Base-by-base conservation (phyloP, 768 basidiomycete species). In the Panaeolus papilionaceus region DNA sequence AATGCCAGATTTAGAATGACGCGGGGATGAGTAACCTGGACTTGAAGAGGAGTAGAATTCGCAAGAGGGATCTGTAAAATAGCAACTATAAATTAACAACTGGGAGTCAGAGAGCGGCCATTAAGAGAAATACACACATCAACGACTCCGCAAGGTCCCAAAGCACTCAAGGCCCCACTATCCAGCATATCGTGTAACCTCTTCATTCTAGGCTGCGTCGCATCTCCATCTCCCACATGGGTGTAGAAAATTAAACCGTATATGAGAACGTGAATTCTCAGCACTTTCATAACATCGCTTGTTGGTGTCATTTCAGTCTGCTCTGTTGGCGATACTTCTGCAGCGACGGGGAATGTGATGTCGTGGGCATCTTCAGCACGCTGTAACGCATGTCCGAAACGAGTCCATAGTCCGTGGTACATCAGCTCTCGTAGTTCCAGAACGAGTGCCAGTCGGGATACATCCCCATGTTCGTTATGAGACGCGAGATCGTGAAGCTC, bases 111-210 rank as follows among this genome's bases (percentile, higher is more conserved):
- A 39, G 66, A 65, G 65, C 44, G 28, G 4, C 23, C 38, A 38
- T 66, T 51, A 67, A 39, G 61, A 42, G 28, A 26, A 33, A 58
- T 45, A 66, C 68, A 3, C 38, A 80, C 77, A 64, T 79, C 74
- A 38, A 82, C 74, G 38, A 84, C 73, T 3, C 84, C 83, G 68
- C 70, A 68, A 6, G 71, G 47, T 68, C 80, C 75, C 65, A 79
- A 75, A 37, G 73, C 74, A 73, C 67, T 83, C 37, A 87, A 61
- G 71, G 81, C 84, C 1, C 86, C 88, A 1, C 83, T 79, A 72
- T 94, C 93, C 63, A 94, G 82, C 33, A 92, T 75, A n/a, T 84
- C 81, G 74, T 94, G 92, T 1, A 94, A 75, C 54, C 81, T 81
- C 42, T 83, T 80, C 39, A 93, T 77, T 20, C 92, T 79, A 8